These are phyloP conservation scores for Zizania latifolia DNA, from an alignment of 176 grass and related monocot genomes.

Conservation along the genomic window DNA sequence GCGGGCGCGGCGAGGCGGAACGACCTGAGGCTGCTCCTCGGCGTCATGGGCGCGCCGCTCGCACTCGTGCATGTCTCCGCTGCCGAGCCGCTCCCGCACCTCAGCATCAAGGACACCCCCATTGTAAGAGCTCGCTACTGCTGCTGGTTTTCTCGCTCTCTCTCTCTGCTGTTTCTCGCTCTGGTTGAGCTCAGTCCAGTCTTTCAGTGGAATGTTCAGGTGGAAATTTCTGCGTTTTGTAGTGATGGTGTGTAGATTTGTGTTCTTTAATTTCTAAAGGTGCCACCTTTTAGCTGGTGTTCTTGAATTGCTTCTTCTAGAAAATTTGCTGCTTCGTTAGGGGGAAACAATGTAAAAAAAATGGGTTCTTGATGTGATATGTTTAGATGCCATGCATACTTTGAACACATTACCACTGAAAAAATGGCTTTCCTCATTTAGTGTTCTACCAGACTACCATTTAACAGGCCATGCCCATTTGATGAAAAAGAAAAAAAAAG, in stretches of 20 bases:
- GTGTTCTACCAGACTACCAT: background rate
- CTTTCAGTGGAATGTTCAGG: background rate
- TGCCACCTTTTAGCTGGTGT: background rate
- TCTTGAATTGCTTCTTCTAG: background rate
- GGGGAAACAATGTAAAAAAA: conserved; percentile 8
- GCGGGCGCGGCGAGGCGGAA: conserved; percentile 26
- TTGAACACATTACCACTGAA: conserved; percentile 24
- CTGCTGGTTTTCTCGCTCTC: background rate
- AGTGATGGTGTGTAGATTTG: background rate
- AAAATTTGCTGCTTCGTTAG: conserved; percentile 23
- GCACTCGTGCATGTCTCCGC: conserved; percentile 71
- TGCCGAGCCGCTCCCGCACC: conserved; percentile 72
- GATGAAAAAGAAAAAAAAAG: background rate
- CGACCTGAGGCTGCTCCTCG: conserved; percentile 69
- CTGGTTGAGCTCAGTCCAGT: background rate
- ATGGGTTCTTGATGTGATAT: conserved; percentile 38
- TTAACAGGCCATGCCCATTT: background rate
- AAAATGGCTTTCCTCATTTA: conserved; percentile 20
- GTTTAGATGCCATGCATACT: background rate
- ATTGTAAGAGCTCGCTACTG: conserved; percentile 44
- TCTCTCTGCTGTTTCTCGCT: background rate
- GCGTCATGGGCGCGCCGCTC: conserved; percentile 80
- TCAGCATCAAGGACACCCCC: conserved; percentile 87
- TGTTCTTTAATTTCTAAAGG: background rate
- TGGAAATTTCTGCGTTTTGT: background rate